phyloP scores from a whole-genome alignment of 202 grass and related monocot genomes.

The Digitaria exilis region DNA sequence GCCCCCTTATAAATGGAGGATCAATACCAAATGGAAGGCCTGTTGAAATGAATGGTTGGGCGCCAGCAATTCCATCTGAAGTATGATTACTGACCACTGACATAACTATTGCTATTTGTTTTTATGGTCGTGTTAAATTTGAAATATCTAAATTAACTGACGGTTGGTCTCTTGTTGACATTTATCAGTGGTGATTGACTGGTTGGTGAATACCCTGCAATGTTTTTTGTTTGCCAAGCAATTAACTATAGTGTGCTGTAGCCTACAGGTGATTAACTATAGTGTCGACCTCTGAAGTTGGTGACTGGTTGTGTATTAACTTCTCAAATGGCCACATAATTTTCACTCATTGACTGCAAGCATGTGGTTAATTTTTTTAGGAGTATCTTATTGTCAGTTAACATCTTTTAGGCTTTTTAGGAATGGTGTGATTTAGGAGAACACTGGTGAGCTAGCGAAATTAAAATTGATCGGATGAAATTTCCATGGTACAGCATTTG shows the following conservation, averaged over 20 bases:
- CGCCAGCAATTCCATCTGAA: constrained; percentile 23
- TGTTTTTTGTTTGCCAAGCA: neutral
- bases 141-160: neutral
- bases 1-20: constrained; percentile 43
- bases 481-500: neutral
- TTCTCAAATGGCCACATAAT: neutral
- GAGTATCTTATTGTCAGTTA: neutral
- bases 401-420: neutral
- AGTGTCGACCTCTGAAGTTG: neutral
- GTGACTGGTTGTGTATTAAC: neutral
- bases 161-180: neutral
- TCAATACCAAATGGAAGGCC: constrained; percentile 35
- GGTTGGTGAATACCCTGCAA: neutral
- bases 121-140: neutral
- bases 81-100: constrained; percentile 40
- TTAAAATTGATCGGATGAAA: neutral
- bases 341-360: neutral
- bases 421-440: neutral
- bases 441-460: neutral
- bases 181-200: neutral
- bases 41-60: constrained; percentile 43
- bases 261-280: neutral
- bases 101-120: constrained; percentile 30
- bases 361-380: neutral
- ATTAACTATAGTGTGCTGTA: neutral